Evolutionary conservation across 2,329 filamentous ascomycete genomes (phyloP).

Genomic region (Cercospora brassicicola): DNA sequence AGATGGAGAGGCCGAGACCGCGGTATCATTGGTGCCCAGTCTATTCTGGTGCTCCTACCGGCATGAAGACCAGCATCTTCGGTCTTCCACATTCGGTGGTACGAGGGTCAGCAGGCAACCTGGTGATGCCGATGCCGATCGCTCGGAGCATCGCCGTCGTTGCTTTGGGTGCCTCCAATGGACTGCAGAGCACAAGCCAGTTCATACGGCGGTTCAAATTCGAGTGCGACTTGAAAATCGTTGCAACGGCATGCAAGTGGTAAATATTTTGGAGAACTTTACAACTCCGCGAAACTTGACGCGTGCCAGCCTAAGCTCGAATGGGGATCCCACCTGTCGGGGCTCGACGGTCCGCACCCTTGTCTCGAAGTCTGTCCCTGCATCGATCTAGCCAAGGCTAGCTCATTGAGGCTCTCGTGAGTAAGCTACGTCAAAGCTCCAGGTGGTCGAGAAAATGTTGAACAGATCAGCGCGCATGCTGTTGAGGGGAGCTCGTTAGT

Average conservation of each 20-base stretch:
- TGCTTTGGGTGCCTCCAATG: not conserved
- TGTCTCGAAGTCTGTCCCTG: not conserved
- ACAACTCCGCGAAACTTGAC: not conserved
- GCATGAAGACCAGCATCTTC: not conserved
- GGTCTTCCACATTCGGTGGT: not conserved
- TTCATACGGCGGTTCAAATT: not conserved
- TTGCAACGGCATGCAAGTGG: not conserved
- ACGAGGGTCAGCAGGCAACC: not conserved
- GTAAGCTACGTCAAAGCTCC: conserved; percentile 15
- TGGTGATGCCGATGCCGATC: not conserved
- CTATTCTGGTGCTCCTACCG: not conserved
- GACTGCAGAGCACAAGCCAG: not conserved
- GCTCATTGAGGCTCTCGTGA: conserved; percentile 2
- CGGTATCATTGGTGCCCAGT: not conserved
- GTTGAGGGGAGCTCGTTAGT: conserved; percentile 1
- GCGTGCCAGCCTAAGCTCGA: not conserved
- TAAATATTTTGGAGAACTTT: not conserved
- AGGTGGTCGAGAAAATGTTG: conserved; percentile 10
- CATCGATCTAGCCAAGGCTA: not conserved
- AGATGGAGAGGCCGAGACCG: not conserved
- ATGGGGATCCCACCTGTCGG: not conserved
- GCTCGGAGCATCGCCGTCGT: not conserved
- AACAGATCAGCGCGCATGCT: conserved; percentile 5
- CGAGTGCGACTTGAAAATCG: not conserved
- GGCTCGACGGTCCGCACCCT: not conserved